These are phyloP conservation scores for Ustulina deusta DNA, from an alignment of 2,329 filamentous ascomycete species.

Conservation along the genomic window DNA sequence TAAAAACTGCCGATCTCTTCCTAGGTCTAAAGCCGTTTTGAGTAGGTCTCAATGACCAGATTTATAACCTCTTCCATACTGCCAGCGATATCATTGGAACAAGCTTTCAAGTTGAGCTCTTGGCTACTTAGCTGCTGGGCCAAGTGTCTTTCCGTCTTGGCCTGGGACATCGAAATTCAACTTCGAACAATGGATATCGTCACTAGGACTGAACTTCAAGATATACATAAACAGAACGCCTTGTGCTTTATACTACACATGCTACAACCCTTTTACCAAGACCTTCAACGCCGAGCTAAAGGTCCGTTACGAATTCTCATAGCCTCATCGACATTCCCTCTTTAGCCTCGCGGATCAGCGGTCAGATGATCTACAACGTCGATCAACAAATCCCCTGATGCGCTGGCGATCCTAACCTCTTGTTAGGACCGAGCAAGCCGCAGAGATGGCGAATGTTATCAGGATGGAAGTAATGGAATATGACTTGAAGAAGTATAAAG, in stretches of 20 bases:
- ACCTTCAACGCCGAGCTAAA: background rate
- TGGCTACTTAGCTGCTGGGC: constrained; percentile 4
- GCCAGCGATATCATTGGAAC: constrained; percentile 1
- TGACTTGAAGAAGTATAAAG: constrained; percentile 16
- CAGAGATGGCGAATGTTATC: constrained; percentile 3
- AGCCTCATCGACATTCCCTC: constrained; percentile 20
- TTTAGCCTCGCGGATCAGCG: constrained; percentile 29
- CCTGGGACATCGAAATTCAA: background rate
- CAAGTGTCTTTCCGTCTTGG: background rate
- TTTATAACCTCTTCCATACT: background rate
- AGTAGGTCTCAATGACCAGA: background rate
- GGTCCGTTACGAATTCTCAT: background rate
- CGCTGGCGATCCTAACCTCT: constrained; percentile 5
- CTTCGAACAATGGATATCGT: background rate
- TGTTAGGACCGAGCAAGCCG: background rate
- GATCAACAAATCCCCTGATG: constrained; percentile 20
- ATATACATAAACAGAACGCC: background rate
- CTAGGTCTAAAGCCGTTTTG: no score
- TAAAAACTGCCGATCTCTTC: no score
- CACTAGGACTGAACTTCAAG: background rate
- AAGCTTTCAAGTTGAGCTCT: constrained; percentile 12
- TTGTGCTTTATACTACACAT: background rate
- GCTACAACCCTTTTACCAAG: background rate
- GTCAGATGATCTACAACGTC: constrained; percentile 13
- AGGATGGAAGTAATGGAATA: background rate